A percentile compares a stretch with the other conserved stretches of the same genome.
phyloP scores from a whole-genome alignment of 2,329 filamentous ascomycete genomes.

The Bipolaris bicolor region DNA sequence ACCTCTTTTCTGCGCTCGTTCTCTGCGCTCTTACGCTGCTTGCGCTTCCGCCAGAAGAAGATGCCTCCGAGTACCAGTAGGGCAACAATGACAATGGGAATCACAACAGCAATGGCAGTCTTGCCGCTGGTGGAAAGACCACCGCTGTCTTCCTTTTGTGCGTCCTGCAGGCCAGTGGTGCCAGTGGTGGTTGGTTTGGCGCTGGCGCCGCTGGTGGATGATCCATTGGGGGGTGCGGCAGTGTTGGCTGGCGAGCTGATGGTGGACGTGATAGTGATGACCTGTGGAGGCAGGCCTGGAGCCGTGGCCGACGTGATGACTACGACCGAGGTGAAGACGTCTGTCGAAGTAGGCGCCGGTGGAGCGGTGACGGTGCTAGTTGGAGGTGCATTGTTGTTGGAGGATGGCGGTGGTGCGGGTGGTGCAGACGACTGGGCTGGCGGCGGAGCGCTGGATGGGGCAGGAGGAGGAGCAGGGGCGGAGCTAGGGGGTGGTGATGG shows the following conservation, averaged over 20 bases:
- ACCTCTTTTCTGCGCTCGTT: conserved; percentile 94
- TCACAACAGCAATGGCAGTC: conserved; percentile 91
- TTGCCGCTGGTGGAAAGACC: conserved; percentile 68
- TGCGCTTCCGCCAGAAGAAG: conserved; percentile 87
- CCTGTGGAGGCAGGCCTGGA: conserved; percentile 26
- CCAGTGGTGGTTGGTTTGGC: conserved; percentile 17
- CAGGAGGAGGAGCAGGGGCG: conserved; percentile 11
- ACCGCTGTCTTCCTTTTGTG: conserved; percentile 15
- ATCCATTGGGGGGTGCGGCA: conserved; percentile 12
- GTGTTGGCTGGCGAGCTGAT: conserved; percentile 17
- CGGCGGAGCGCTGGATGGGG: conserved; percentile 16
- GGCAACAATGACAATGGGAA: conserved; percentile 88
- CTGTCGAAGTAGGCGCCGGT: conserved; percentile 27
- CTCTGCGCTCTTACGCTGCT: conserved; percentile 81
- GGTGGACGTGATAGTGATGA: conserved; percentile 26
- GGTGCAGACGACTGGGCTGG: conserved; percentile 18
- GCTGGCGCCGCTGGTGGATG: conserved; percentile 10
- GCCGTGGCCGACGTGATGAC: conserved; percentile 31
- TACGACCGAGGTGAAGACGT: conserved; percentile 28
- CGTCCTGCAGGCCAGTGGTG: conserved; percentile 20
- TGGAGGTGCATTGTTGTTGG: conserved; percentile 3
- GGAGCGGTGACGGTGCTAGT: conserved; percentile 34
- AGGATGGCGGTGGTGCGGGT: background rate
- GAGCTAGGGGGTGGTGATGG: conserved; percentile 16
- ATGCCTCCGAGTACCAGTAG: conserved; percentile 77